These are phyloP conservation scores for Centrapalus pauciflorus DNA, from an alignment of 129 eudicot genomes.

Conservation along the genomic window DNA sequence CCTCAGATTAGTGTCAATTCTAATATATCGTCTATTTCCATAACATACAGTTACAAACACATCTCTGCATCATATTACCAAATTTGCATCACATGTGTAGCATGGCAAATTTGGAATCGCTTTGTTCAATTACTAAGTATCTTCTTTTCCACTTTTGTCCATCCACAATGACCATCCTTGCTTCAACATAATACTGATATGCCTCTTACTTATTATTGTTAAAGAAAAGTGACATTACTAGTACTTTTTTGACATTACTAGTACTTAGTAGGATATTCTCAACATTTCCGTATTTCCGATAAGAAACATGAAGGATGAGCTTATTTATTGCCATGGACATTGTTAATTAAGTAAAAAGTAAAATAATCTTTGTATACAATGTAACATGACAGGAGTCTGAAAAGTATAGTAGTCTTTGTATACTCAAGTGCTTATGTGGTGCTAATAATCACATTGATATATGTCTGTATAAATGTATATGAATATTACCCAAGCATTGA, in stretches of 20 bases:
- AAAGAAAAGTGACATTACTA: too few species aligned
- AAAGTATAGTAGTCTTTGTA: too few species aligned
- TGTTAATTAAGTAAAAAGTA: not conserved
- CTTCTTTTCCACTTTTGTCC: too few species aligned
- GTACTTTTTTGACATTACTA: not conserved
- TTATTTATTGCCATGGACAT: not conserved
- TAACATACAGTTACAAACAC: not conserved
- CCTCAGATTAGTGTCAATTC: not conserved
- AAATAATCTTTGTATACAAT: not conserved
- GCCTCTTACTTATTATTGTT: too few species aligned
- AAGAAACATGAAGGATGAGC: not conserved
- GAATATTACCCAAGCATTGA: conserved; percentile 88
- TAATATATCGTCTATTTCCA: not conserved
- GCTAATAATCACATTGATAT: not conserved
- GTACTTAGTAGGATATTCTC: too few species aligned
- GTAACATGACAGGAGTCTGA: not conserved
- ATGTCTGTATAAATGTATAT: not conserved
- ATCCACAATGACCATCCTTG: too few species aligned
- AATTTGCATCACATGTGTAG: not conserved
- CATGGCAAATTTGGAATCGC: not conserved
- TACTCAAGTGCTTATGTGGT: not conserved
- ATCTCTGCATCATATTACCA: not conserved
- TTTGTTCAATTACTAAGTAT: not conserved
- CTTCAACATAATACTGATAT: too few species aligned
- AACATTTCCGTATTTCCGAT: too few species aligned